Percentiles rank a stretch among this genome's conserved stretches.
These are phyloP conservation scores for Coffea canephora DNA, from an alignment of 257 asterid species.

Conservation along the genomic window DNA sequence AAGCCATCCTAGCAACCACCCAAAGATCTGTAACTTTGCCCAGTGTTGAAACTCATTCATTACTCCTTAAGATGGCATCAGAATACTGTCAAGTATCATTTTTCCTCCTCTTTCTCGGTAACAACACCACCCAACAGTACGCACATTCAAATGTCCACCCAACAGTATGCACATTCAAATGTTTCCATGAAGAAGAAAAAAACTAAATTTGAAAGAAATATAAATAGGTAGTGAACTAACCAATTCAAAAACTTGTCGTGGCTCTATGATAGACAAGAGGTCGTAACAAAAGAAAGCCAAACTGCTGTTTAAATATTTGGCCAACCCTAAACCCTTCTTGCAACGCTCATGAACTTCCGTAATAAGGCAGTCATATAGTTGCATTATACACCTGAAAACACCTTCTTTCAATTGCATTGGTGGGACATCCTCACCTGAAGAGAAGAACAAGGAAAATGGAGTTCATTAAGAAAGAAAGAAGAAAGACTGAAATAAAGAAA, in stretches of 20 bases:
- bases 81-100: background rate
- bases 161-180: background rate
- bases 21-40: background rate
- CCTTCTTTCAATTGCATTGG: constrained; percentile 99
- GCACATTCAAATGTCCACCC: background rate
- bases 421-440: constrained; percentile 88
- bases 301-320: constrained; percentile 90
- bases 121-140: background rate
- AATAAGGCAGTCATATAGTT: constrained; percentile 85
- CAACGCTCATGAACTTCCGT: constrained; percentile 99
- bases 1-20: background rate
- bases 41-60: background rate
- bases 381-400: constrained; percentile 94
- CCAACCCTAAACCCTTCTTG: constrained; percentile 93
- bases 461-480: background rate
- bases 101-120: background rate
- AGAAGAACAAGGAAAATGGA: constrained; percentile 10
- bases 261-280: constrained; percentile 89
- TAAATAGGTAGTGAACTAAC: constrained; percentile 38
- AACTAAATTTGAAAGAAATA: background rate
- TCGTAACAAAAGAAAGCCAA: constrained; percentile 99
- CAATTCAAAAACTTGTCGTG: constrained; percentile 99
- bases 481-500: background rate
- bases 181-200: background rate
- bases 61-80: background rate